Evolutionary conservation across 192 early-diverging fungal species (phyloP).

Genomic region (Fimicolochytrium jonesii): DNA sequence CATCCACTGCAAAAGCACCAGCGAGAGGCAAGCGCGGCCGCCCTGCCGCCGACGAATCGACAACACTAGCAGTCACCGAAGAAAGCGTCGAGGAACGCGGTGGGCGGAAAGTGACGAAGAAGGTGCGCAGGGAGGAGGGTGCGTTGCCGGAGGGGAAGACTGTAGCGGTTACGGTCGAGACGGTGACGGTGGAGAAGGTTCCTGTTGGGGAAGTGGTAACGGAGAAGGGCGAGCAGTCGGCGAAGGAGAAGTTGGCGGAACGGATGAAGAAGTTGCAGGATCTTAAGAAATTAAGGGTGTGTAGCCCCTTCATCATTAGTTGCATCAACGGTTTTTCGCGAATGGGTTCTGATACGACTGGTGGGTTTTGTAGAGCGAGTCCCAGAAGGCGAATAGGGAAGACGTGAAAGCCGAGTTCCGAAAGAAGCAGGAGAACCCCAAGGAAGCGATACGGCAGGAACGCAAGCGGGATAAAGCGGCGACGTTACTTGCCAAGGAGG

Average conservation of each 20-base stretch:
- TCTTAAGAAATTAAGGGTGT: slow-evolving; percentile 14
- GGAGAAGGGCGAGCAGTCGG: neutral
- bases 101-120: neutral
- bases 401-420: slow-evolving; percentile 24
- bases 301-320: too few species aligned
- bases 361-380: neutral
- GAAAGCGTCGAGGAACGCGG: neutral
- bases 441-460: slow-evolving; percentile 58
- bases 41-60: neutral
- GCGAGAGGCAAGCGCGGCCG: neutral
- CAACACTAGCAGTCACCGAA: neutral
- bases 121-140: neutral
- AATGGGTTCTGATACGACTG: neutral
- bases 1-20: too few species aligned
- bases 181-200: neutral
- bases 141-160: neutral
- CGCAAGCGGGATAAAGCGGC: slow-evolving; percentile 69
- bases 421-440: slow-evolving; percentile 52
- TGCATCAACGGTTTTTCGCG: neutral
- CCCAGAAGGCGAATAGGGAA: slow-evolving; percentile 11
- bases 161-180: neutral
- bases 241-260: slow-evolving; percentile 1
- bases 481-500: slow-evolving; percentile 58
- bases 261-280: slow-evolving; percentile 3
- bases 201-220: neutral